phyloP scores from a whole-genome alignment of 2,329 filamentous ascomycete genomes.

The Pseudogymnoascus sp. region DNA sequence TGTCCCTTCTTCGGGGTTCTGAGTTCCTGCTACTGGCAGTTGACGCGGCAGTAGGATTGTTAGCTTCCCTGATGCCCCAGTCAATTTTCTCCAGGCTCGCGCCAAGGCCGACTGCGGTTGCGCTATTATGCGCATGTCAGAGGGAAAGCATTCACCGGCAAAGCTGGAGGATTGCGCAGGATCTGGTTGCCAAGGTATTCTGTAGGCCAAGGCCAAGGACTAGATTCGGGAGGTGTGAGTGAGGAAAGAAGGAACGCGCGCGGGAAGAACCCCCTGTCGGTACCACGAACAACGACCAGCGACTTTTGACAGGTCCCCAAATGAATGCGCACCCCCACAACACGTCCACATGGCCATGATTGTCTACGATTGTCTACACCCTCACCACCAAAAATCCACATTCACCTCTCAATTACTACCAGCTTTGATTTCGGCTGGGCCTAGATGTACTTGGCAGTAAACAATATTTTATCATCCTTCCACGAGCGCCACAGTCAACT shows the following conservation, averaged over 20 bases:
- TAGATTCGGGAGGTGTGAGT: not conserved
- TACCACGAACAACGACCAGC: not conserved
- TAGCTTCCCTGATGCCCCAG: not conserved
- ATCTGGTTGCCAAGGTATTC: not conserved
- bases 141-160: not conserved
- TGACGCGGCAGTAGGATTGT: not conserved
- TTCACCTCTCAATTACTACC: too few relatives aligned
- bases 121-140: not conserved
- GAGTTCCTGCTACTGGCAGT: not conserved
- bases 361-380: too few relatives aligned
- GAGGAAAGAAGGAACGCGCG: not conserved
- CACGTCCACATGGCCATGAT: not conserved
- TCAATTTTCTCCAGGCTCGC: not conserved
- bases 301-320: not conserved
- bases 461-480: too few relatives aligned
- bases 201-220: too few relatives aligned
- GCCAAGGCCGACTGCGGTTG: not conserved
- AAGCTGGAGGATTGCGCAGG: not conserved
- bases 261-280: not conserved
- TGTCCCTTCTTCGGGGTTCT: not conserved
- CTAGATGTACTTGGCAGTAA: too few relatives aligned
- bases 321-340: not conserved
- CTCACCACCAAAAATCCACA: too few relatives aligned
- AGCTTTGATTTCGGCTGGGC: too few relatives aligned
- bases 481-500: not conserved